Percentiles rank a stretch among this genome's conserved stretches.
These are phyloP conservation scores for Senecio squalidus DNA, from an alignment of 140 eudicot species.

Conservation along the genomic window DNA sequence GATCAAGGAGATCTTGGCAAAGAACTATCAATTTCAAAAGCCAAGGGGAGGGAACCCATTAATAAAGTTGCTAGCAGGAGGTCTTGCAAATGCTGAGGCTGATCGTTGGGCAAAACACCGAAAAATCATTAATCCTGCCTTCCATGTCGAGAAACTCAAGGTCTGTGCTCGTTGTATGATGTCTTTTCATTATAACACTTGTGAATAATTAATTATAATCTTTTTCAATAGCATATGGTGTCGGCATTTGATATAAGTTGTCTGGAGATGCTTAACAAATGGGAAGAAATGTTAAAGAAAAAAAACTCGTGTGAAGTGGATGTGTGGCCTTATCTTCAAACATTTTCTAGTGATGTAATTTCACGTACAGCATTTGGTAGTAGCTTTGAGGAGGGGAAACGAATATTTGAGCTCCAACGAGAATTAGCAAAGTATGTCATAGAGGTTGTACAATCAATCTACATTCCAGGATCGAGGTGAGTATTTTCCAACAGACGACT, in stretches of 20 bases:
- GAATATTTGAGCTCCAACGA: conserved; percentile 26
- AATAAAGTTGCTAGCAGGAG: conserved; percentile 14
- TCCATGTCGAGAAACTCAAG: conserved; percentile 41
- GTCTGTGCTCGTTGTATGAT: conserved; percentile 2
- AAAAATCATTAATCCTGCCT: conserved; percentile 42
- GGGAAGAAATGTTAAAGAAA: conserved; percentile 23
- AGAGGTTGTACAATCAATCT: not conserved
- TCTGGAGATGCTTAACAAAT: conserved; percentile 25
- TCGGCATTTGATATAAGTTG: conserved; percentile 33
- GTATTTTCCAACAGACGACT: not conserved
- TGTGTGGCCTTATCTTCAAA: no score
- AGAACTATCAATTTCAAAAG: conserved; percentile 27
- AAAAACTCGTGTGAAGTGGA: conserved; percentile 32
- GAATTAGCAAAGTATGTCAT: conserved; percentile 15
- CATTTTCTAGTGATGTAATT: conserved; percentile 29
- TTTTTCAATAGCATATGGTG: conserved; percentile 31
- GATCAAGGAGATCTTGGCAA: conserved; percentile 26
- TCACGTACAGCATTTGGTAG: no score
- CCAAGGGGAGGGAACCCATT: conserved; percentile 17
- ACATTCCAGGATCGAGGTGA: conserved; percentile 32
- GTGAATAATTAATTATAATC: not conserved
- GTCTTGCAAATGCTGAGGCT: conserved; percentile 19
- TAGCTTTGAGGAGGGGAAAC: no score
- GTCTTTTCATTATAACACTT: not conserved
- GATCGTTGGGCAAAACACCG: conserved; percentile 41